phyloP scores from a whole-genome alignment of 2,329 filamentous ascomycete genomes.

The Pseudogymnoascus sp. region DNA sequence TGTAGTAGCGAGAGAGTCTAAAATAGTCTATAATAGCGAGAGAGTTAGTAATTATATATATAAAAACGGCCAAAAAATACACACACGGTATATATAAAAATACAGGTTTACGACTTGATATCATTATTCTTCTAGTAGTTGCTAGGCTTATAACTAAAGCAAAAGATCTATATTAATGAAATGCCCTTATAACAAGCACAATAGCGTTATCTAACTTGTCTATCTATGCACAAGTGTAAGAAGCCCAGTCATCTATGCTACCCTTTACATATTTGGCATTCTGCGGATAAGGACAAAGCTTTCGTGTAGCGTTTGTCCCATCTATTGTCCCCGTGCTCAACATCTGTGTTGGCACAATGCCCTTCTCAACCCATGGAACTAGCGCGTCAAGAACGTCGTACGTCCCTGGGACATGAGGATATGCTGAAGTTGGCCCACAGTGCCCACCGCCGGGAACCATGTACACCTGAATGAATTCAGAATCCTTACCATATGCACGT shows the following conservation, averaged over 20 bases:
- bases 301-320: constrained; percentile 28
- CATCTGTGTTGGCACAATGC: constrained; percentile 22
- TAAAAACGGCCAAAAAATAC: too few relatives aligned
- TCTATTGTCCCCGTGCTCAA: constrained; percentile 18
- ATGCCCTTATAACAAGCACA: neutral
- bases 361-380: constrained; percentile 30
- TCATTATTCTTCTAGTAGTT: neutral
- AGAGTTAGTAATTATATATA: too few relatives aligned
- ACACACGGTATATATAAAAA: too few relatives aligned
- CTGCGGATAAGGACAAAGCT: constrained; percentile 27
- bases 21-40: too few relatives aligned
- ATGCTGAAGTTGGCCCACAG: constrained; percentile 28
- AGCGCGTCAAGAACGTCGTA: constrained; percentile 29
- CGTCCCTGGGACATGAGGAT: constrained; percentile 27
- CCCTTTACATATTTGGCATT: constrained; percentile 19
- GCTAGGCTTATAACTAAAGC: neutral
- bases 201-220: too few relatives aligned
- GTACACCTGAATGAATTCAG: constrained; percentile 30
- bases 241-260: neutral
- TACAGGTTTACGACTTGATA: neutral
- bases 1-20: too few relatives aligned
- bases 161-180: neutral
- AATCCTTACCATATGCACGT: constrained; percentile 17
- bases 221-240: neutral
- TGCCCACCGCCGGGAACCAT: constrained; percentile 34